Percentiles rank a stretch among this genome's conserved stretches.
Evolutionary conservation across 192 early-diverging fungal genomes (phyloP).

Genomic region (Entophlyctis luteolus): DNA sequence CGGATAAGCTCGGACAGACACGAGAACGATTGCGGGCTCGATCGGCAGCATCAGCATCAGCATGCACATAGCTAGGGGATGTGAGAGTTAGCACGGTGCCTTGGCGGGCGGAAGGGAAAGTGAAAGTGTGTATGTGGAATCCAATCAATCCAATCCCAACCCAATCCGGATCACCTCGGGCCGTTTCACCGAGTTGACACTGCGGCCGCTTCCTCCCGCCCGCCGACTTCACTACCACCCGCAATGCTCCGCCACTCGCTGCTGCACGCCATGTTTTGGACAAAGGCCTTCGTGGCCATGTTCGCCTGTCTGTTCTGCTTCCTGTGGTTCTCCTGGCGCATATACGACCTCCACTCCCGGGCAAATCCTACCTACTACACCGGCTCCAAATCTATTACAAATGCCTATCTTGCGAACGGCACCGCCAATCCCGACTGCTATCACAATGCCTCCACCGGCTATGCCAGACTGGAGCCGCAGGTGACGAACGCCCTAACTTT

Average conservation of each 20-base stretch:
- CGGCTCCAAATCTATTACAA: not conserved
- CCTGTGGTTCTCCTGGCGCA: conserved; percentile 22
- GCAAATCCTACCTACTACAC: not conserved
- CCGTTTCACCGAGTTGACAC: no score
- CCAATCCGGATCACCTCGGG: no score
- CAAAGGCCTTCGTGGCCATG: conserved; percentile 17
- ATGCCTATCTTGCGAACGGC: conserved; percentile 6
- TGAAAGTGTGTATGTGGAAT: no score
- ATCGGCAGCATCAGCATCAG: no score
- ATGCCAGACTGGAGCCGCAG: conserved; percentile 24
- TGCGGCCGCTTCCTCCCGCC: no score
- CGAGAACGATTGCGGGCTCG: no score
- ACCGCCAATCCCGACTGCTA: conserved; percentile 1
- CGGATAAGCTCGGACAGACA: no score
- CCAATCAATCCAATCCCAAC: no score
- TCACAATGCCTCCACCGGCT: not conserved
- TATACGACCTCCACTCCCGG: conserved; percentile 23
- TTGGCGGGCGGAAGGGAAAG: no score
- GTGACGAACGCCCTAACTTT: not conserved
- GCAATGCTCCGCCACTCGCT: conserved; percentile 10
- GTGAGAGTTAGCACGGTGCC: no score
- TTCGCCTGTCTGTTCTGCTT: not conserved
- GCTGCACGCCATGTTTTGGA: conserved; percentile 18
- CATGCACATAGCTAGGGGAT: no score
- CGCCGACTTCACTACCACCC: no score